phyloP scores from a whole-genome alignment of 257 asterid genomes.

The Gynochthodes officinalis region DNA sequence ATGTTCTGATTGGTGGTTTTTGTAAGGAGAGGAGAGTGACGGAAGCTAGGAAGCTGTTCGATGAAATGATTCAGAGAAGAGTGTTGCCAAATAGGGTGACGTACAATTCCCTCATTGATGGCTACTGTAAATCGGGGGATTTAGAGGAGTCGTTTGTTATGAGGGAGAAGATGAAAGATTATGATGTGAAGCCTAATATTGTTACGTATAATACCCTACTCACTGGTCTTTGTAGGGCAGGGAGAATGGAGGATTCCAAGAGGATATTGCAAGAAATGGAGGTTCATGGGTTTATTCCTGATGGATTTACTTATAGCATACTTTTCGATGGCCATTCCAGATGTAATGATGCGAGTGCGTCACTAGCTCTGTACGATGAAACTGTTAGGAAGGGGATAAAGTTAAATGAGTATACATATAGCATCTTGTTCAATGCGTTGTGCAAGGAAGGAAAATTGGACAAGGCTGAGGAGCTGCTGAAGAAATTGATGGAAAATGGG shows the following conservation, averaged over 20 bases:
- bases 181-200: conserved; percentile 50
- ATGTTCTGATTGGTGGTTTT: conserved; percentile 76
- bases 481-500: conserved; percentile 45
- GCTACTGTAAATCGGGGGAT: conserved; percentile 63
- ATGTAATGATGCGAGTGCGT: conserved; percentile 50
- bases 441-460: conserved; percentile 60
- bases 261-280: conserved; percentile 61
- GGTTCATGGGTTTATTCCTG: conserved; percentile 52
- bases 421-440: conserved; percentile 58
- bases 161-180: conserved; percentile 53
- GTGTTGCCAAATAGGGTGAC: conserved; percentile 55
- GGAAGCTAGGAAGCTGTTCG: conserved; percentile 68
- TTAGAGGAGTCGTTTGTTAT: conserved; percentile 52
- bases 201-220: conserved; percentile 71
- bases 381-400: conserved; percentile 43
- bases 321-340: conserved; percentile 63
- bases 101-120: conserved; percentile 69
- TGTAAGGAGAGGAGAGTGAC: conserved; percentile 61
- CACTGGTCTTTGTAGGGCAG: conserved; percentile 56
- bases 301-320: conserved; percentile 60
- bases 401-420: conserved; percentile 44
- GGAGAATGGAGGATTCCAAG: conserved; percentile 63
- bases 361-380: conserved; percentile 52
- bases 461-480: conserved; percentile 50
- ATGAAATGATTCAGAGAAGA: conserved; percentile 58